Base-by-base conservation (phyloP, 371 early-diverging fungal species). In the Actinomortierella wolfii region DNA sequence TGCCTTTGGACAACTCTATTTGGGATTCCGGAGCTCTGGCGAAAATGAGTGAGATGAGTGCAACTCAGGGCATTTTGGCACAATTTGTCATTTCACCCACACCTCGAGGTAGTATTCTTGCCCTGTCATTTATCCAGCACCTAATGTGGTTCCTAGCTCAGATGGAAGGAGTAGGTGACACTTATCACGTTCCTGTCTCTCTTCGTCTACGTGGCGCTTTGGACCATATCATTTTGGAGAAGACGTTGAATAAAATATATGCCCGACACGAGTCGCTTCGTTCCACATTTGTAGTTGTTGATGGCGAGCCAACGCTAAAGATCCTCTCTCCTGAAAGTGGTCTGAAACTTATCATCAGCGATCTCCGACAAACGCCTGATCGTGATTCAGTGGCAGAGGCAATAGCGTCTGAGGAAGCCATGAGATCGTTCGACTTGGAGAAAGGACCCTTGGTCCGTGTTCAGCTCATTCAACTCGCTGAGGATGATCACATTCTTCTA, bases 231-330 rank as follows among this genome's bases (percentile, higher is more conserved):
- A 29, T 34, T 9, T 20, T 13, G 47, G 17, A 47, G 14, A 26
- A 24, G 13, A 5, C 56, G 23, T 11, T 56, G 48, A 23, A 56
- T 34, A 47, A 46, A 1, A 1, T 56, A 1, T 45, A 20, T 20
- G 56, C 56, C 28, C 25, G 56, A 29, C 56, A 56, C 21, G 56
- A 56, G 34, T 24, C 56, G 2, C 56, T 56, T 6, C 56, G 56
- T 13, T 15, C 56, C 2, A 28, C 39, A 3, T 56, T 56, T 39
- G 39, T 47, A 13, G 45, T 40, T 4, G 39, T 56, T 14, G 21
- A 56, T 17, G 47, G 56, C n/a, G 28, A 56, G 29, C 56, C 39
- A 34, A 28, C 20, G 15, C 39, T 47, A 2, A 28, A 47, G 47
- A 15, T 56, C 26, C 9, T 56, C 21, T 24, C 56, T 26, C 34